These are phyloP conservation scores for Bacterosira constricta DNA, from an alignment of 108 stramenopile species.

Conservation along the genomic window DNA sequence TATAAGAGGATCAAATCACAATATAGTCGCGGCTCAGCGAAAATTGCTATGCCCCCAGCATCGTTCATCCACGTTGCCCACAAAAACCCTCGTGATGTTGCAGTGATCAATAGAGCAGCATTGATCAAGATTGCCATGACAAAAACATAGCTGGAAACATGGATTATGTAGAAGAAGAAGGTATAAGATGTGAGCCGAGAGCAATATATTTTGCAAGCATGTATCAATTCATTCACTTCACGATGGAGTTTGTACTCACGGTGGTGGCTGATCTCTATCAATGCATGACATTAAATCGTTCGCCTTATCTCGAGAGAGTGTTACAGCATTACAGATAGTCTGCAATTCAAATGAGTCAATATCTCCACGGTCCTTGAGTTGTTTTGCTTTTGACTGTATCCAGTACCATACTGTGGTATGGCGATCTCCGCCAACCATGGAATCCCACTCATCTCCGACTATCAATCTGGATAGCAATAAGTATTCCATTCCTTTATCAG, in stretches of 20 bases:
- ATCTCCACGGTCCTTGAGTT: neutral
- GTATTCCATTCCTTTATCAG: too few relatives aligned
- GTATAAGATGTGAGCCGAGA: too few relatives aligned
- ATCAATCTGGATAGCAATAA: too few relatives aligned
- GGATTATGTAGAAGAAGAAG: too few relatives aligned
- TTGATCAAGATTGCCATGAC: neutral
- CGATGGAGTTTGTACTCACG: too few relatives aligned
- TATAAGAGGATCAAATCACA: too few relatives aligned
- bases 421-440: constrained; percentile 14
- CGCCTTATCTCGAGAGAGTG: constrained; percentile 17
- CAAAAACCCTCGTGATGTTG: too few relatives aligned
- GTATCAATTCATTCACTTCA: too few relatives aligned
- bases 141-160: constrained; percentile 1
- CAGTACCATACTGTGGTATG: constrained; percentile 26
- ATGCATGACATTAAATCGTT: constrained; percentile 17
- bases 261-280: constrained; percentile 19
- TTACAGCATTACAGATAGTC: constrained; percentile 28
- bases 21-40: too few relatives aligned
- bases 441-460: constrained; percentile 12
- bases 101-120: neutral
- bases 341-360: constrained; percentile 6
- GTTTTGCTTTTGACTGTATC: constrained; percentile 12
- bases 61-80: too few relatives aligned
- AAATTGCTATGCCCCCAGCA: too few relatives aligned
- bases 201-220: too few relatives aligned